Base-by-base conservation (phyloP, 768 basidiomycete genomes). In the Tylopilus sp. region DNA sequence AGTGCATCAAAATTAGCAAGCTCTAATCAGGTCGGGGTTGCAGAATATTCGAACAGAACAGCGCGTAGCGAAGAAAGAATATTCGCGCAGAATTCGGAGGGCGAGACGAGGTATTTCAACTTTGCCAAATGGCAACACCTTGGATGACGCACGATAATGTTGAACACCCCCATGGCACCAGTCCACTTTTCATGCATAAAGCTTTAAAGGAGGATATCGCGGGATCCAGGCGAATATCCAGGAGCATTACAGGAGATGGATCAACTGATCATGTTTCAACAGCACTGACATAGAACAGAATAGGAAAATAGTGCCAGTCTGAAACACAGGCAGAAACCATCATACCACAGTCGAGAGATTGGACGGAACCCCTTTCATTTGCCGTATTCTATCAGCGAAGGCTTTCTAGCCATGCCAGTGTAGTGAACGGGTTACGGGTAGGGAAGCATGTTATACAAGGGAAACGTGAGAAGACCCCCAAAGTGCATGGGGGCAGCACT, bases 391-490 rank as follows among this genome's bases (percentile, higher is more conserved):
- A 59, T 63, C 50, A 54, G 20, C 31, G 40, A 40, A 28, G 26
- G 26, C 17, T 48, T n/a, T n/a, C 47, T 23, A 41, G 52, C 42
- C 41, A 40, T 49, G 57, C 47, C 43, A 53, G 38, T 45, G 43
- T 44, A 28, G 26, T 28, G 26, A 28, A 28, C 26, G 36, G 51
- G n/a, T 28, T 22, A 40, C 49, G 51, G n/a, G 44, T 10, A 56
- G 52, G 43, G 57, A 40, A 54, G 49, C 23, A 49, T 54, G 26
- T 28, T 40, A 58, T 39, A 36, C 30, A 50, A 25, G 39, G 26
- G 51, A 18, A 49, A 52, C 57, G 62, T 63, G 62, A 55, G 61
- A 62, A 58, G 53, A 28, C 48, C 6, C 6, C 4, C 40, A 18
- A 36, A 28, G 12, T 51, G 20, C 21, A 31, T 22, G 35, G 2